Conservation (phyloP, 257 asterid genomes). For the Gentiana macrophylla region DNA sequence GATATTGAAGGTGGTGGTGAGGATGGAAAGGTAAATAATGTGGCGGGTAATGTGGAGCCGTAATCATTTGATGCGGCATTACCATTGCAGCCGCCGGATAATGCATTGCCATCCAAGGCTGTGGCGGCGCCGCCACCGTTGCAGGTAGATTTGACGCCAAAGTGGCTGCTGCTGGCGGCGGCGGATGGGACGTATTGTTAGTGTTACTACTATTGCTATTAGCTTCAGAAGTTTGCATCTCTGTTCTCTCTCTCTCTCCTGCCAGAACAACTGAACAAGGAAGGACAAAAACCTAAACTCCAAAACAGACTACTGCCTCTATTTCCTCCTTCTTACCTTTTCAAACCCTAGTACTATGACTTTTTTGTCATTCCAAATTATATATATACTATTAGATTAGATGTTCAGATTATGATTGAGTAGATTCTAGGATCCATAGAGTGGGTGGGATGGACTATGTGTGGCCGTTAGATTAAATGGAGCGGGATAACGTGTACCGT, state of each 20-base stretch:
- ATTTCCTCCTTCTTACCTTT: neutral
- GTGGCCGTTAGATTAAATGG: too few species aligned
- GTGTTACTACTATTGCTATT: slow-evolving; percentile 8
- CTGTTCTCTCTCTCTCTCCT: slow-evolving; percentile 8
- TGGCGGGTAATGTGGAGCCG: slow-evolving; percentile 49
- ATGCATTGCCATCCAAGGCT: slow-evolving; percentile 75
- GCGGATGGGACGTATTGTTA: slow-evolving; percentile 6
- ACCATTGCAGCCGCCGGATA: slow-evolving; percentile 76
- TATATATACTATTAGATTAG: too few species aligned
- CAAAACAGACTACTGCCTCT: neutral
- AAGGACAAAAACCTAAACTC: neutral
- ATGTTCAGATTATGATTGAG: too few species aligned
- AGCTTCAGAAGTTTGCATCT: slow-evolving; percentile 25
- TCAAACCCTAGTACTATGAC: slow-evolving; percentile 3
- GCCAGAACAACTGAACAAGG: neutral
- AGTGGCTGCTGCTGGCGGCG: slow-evolving; percentile 12
- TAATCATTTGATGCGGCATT: slow-evolving; percentile 79
- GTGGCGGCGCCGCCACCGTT: slow-evolving; percentile 26
- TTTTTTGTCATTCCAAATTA: too few species aligned
- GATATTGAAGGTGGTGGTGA: slow-evolving; percentile 22
- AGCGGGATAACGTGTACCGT: too few species aligned
- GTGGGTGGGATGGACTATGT: too few species aligned
- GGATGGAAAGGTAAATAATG: slow-evolving; percentile 67
- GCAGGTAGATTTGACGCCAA: slow-evolving; percentile 4
- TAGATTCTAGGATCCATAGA: too few species aligned